A percentile compares a stretch with the other conserved stretches of the same genome.
Evolutionary conservation across 768 basidiomycete species (phyloP).

Genomic region (Tricholomella constricta): DNA sequence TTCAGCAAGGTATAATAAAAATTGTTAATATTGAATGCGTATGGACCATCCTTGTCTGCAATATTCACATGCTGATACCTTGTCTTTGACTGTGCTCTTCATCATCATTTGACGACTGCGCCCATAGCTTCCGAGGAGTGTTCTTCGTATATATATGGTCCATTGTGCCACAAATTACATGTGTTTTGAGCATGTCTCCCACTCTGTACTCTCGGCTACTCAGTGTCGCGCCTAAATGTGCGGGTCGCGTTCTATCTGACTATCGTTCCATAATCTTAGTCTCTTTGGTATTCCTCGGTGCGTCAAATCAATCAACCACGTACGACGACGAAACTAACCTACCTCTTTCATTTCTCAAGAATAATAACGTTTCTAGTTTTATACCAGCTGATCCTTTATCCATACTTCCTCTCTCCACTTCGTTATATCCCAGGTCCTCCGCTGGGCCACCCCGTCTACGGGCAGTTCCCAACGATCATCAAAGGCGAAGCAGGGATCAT

Average conservation of each 20-base stretch:
- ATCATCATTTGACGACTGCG: neutral
- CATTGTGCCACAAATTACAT: neutral
- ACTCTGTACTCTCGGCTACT: constrained; percentile 5
- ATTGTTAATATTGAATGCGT: too few species aligned
- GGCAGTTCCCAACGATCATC: constrained; percentile 42
- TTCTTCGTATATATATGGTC: neutral
- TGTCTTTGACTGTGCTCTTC: neutral
- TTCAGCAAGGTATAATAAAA: too few species aligned
- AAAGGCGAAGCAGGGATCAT: constrained; percentile 42
- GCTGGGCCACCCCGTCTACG: constrained; percentile 31
- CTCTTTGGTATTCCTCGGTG: constrained; percentile 5
- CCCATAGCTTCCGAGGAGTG: neutral
- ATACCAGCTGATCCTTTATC: constrained; percentile 34
- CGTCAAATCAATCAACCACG: neutral
- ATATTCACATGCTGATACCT: constrained; percentile 4
- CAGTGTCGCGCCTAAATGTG: constrained; percentile 5
- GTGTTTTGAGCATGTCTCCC: constrained; percentile 9
- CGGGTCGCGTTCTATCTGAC: neutral
- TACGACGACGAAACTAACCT: too few species aligned
- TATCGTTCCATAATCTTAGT: neutral
- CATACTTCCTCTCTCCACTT: constrained; percentile 38
- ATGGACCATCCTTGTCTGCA: too few species aligned
- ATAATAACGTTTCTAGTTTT: constrained; percentile 17
- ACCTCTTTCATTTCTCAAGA: constrained; percentile 6
- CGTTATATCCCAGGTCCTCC: constrained; percentile 41